These are phyloP conservation scores for Cocos nucifera DNA, from an alignment of 176 grass and related monocot genomes.

Conservation along the genomic window DNA sequence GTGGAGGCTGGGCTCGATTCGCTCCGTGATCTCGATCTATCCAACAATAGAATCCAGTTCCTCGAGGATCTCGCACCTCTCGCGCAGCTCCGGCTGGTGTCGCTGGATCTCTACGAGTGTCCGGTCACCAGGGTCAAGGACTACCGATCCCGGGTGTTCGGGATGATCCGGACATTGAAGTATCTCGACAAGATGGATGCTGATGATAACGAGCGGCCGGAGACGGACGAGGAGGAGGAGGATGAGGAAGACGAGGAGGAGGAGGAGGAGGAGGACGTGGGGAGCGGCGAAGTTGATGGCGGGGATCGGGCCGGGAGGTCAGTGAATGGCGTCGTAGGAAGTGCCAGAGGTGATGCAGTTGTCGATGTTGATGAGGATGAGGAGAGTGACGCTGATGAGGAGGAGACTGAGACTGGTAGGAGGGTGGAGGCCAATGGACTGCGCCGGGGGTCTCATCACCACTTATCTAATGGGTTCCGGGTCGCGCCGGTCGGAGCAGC, in stretches of 20 bases:
- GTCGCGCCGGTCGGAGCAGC: slow-evolving; percentile 28
- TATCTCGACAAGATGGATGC: slow-evolving; percentile 93
- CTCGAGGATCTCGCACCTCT: slow-evolving; percentile 74
- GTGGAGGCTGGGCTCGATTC: slow-evolving; percentile 62
- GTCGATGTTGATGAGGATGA: slow-evolving; percentile 74
- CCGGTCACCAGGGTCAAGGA: slow-evolving; percentile 79
- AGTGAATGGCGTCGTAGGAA: slow-evolving; percentile 1
- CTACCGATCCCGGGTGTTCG: slow-evolving; percentile 83
- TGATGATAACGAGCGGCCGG: slow-evolving; percentile 91
- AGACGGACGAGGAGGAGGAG: slow-evolving; percentile 87
- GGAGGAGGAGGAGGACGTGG: slow-evolving; percentile 61
- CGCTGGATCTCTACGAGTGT: slow-evolving; percentile 92
- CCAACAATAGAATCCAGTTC: slow-evolving; percentile 84
- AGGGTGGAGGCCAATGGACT: neutral
- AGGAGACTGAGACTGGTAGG: slow-evolving; percentile 4
- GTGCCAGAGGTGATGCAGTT: slow-evolving; percentile 18
- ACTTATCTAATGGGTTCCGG: slow-evolving; percentile 57
- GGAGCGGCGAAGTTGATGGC: slow-evolving; percentile 67
- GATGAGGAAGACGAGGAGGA: slow-evolving; percentile 53
- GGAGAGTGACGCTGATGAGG: slow-evolving; percentile 86
- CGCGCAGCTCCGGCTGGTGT: slow-evolving; percentile 61
- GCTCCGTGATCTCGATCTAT: slow-evolving; percentile 83
- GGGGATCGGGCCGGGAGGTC: slow-evolving; percentile 18
- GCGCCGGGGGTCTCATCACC: neutral
- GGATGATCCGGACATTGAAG: slow-evolving; percentile 72